Evolutionary conservation across 306 rosid species (phyloP).

Genomic region (Prunus armeniaca): DNA sequence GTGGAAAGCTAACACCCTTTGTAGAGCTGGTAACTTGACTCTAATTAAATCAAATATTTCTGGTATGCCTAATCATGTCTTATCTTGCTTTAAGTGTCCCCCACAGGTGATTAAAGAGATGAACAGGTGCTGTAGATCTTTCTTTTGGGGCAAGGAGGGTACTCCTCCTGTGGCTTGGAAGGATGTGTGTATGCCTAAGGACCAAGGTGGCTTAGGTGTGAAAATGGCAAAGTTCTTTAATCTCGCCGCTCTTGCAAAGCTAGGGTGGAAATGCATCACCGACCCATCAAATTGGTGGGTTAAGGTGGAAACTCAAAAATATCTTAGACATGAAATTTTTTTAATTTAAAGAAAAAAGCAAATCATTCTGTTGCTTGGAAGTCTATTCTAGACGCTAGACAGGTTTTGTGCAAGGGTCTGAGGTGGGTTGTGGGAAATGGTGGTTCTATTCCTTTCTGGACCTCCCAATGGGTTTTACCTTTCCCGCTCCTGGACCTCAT

Average conservation of each 20-base stretch:
- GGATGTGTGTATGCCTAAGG: neutral
- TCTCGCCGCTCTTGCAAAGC: neutral
- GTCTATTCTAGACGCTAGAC: too few species aligned
- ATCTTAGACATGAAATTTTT: too few species aligned
- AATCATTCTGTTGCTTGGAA: too few species aligned
- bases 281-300: neutral
- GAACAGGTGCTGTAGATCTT: neutral
- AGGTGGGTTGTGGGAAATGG: too few species aligned
- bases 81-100: neutral
- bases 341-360: too few species aligned
- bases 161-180: neutral
- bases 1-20: neutral
- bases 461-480: too few species aligned
- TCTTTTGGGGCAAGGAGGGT: neutral
- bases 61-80: neutral
- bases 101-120: neutral
- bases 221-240: neutral
- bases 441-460: too few species aligned
- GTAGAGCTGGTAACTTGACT: neutral
- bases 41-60: neutral
- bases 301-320: neutral
- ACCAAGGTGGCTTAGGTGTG: neutral
- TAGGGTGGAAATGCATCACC: neutral
- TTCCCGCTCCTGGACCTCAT: too few species aligned
- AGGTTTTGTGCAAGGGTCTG: too few species aligned